Evolutionary conservation across 1,284 basidiomycete genomes (phyloP), one percentile per base, ranked within the genome.

Genomic region (Ceratobasidium sp.): DNA sequence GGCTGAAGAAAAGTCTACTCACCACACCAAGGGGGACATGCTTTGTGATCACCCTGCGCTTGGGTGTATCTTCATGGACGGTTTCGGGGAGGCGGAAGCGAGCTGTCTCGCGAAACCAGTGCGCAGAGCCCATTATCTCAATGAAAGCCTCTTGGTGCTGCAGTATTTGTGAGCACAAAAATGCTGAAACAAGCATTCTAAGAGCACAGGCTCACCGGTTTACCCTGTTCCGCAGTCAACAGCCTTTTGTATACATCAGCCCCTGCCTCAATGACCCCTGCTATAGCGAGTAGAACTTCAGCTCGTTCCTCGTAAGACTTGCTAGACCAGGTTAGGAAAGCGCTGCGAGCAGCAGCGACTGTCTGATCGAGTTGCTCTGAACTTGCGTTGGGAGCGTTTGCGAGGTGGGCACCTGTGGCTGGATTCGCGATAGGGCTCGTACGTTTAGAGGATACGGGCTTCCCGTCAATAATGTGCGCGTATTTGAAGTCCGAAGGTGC

Each of bases 11-110:
- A 30, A 41, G 38, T 3, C 32, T 3, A 58, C 67, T 49, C 18
- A 70, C 67, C 9, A 70, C 67, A 14, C 67, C 67, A 28, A 70
- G 54, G 32, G 67, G 38, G 21, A 70, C 67, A n/a, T 59, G 67
- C 13, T 26, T 54, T n/a, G 28, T 59, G 9, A 70, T 23, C 8
- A 50, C 55, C 23, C 14, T 58, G 26, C 55, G 67, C 23, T 16
- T 30, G 14, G 43, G 26, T 8, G 43, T 70, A 44, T 70, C 67
- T 38, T 49, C 67, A n/a, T 59, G 55, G 11, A 70, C 55, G 28
- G 16, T 59, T 16, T 70, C 67, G 4, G 41, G 54, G 4, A 70
- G 44, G 13, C 67, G 26, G 18, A 70, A 41, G 18, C 43, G 30
- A n/a, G 54, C 41, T 4, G 67, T 54, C 55, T 70, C 67, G 26